Conservation (phyloP, 1,284 basidiomycete species). For the Sanghuangporus weigelae region DNA sequence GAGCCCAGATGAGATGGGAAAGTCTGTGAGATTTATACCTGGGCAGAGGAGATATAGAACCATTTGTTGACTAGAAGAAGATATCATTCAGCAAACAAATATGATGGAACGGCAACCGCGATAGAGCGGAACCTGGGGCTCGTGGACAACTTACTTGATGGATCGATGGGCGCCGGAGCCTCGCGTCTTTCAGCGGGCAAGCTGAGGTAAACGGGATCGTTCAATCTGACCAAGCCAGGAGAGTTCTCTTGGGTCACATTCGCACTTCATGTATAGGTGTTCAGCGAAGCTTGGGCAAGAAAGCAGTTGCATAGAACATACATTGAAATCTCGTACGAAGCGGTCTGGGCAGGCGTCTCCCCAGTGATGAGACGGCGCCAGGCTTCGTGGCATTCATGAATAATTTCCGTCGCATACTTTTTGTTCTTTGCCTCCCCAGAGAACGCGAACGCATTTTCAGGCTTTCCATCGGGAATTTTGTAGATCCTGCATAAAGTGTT, state of each 20-base stretch:
- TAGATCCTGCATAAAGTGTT: conserved; percentile 64
- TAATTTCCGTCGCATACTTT: conserved; percentile 98
- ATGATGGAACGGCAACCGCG: not conserved
- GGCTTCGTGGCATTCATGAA: conserved; percentile 98
- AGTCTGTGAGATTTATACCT: conserved; percentile 43
- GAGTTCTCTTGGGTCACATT: conserved; percentile 72
- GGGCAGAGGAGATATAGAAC: conserved; percentile 86
- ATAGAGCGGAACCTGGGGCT: conserved; percentile 5
- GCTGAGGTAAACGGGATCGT: conserved; percentile 59
- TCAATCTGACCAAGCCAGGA: conserved; percentile 59
- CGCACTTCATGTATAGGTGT: conserved; percentile 39
- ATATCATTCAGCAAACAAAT: conserved; percentile 9
- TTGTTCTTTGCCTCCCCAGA: conserved; percentile 99
- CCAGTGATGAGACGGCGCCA: conserved; percentile 94
- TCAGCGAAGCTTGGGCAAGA: not conserved
- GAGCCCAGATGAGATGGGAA: not conserved
- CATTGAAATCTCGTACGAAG: conserved; percentile 76
- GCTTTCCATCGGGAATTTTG: conserved; percentile 99
- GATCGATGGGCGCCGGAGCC: conserved; percentile 83
- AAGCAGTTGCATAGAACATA: conserved; percentile 34
- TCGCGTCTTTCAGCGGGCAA: conserved; percentile 80
- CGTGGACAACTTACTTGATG: conserved; percentile 57
- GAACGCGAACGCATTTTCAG: conserved; percentile 99
- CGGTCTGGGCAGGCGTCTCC: conserved; percentile 68
- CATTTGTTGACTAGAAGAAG: conserved; percentile 73